These are phyloP conservation scores for Crucibulum laeve DNA, from an alignment of 768 basidiomycete genomes.

Conservation along the genomic window DNA sequence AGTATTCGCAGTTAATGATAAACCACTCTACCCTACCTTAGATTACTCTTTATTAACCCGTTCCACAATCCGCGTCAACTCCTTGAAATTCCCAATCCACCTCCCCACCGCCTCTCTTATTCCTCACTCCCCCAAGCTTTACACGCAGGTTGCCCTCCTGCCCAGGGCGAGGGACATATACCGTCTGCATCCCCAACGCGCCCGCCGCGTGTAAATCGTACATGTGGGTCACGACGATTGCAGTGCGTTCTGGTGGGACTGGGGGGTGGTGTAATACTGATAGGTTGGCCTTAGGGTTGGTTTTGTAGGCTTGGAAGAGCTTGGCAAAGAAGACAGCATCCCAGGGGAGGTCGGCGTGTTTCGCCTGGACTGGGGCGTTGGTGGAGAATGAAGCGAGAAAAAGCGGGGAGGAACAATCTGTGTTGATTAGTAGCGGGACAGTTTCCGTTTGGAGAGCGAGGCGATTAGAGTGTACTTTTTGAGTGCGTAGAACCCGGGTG, in stretches of 20 bases:
- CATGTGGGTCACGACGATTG: slow-evolving; percentile 64
- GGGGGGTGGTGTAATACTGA: slow-evolving; percentile 45
- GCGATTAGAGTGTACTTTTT: slow-evolving; percentile 48
- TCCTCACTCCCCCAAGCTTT: slow-evolving; percentile 22
- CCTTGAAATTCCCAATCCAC: slow-evolving; percentile 50
- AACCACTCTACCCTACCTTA: too few relatives aligned
- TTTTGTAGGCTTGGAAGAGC: slow-evolving; percentile 59
- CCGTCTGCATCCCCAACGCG: slow-evolving; percentile 46
- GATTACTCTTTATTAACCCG: background rate
- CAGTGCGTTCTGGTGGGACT: slow-evolving; percentile 42
- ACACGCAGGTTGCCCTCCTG: slow-evolving; percentile 30
- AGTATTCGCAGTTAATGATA: too few relatives aligned
- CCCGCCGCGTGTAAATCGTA: slow-evolving; percentile 54
- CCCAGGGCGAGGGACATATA: slow-evolving; percentile 50
- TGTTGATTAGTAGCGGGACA: slow-evolving; percentile 54
- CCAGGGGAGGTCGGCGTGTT: slow-evolving; percentile 58
- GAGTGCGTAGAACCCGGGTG: slow-evolving; percentile 42
- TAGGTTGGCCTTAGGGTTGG: slow-evolving; percentile 49
- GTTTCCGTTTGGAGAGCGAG: slow-evolving; percentile 64
- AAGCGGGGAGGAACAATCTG: slow-evolving; percentile 33
- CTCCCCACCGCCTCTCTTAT: slow-evolving; percentile 50
- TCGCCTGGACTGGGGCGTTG: slow-evolving; percentile 43
- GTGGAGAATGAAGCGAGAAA: background rate
- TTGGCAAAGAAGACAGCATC: slow-evolving; percentile 59
- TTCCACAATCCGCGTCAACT: slow-evolving; percentile 32